A percentile compares a stretch with the other conserved stretches of the same genome.
Conservation (phyloP, 75 land plant genomes). For the Cupressus sempervirens region DNA sequence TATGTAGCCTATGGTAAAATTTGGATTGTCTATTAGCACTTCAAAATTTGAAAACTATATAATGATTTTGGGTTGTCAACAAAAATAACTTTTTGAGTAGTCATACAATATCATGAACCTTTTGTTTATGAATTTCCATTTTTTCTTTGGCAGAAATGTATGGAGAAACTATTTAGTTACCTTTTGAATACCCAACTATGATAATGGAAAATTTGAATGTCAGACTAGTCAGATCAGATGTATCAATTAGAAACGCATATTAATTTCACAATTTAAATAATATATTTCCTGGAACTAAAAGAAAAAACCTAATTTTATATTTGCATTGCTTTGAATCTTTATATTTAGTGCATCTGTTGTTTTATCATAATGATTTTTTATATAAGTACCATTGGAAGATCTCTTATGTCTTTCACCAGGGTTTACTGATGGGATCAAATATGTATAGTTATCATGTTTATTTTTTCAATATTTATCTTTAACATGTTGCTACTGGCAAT, state of each 20-base stretch:
- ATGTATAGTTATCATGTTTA: no score
- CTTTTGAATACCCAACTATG: not conserved
- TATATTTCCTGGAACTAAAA: not conserved
- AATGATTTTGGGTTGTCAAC: not conserved
- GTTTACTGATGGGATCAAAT: not conserved
- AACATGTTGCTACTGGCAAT: slow-evolving; percentile 95
- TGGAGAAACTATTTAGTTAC: not conserved
- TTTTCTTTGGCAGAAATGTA: not conserved
- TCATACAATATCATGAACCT: not conserved
- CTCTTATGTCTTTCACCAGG: not conserved
- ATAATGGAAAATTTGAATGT: not conserved
- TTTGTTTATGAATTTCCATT: not conserved
- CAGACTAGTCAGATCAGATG: not conserved
- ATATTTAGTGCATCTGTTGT: not conserved
- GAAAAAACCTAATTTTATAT: not conserved
- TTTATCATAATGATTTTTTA: not conserved
- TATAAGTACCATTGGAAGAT: slow-evolving; percentile 7
- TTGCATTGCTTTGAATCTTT: slow-evolving; percentile 8
- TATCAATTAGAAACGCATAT: not conserved
- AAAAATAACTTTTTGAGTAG: not conserved
- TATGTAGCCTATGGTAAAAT: not conserved
- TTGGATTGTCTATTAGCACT: not conserved
- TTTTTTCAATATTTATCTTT: not conserved
- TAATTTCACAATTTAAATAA: not conserved
- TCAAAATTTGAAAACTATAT: not conserved